phyloP scores from a whole-genome alignment of 768 basidiomycete genomes.

The Pleurotus cornucopiae region DNA sequence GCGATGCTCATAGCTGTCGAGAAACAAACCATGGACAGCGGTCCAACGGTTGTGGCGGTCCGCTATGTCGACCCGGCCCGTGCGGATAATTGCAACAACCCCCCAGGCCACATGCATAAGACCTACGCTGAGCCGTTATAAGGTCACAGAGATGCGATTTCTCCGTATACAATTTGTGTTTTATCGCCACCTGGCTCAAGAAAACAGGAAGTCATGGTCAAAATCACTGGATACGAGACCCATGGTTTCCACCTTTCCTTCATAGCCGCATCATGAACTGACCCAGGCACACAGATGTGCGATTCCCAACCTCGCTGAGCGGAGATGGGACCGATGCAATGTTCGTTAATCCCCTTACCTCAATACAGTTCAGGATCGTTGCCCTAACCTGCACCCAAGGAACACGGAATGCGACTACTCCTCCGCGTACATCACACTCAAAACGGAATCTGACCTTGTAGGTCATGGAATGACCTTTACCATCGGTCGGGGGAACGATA shows the following conservation, averaged over 20 bases:
- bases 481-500: slow-evolving; percentile 92
- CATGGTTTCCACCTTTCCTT: slow-evolving; percentile 38
- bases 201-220: slow-evolving; percentile 23
- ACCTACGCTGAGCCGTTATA: too few relatives aligned
- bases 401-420: slow-evolving; percentile 97
- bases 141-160: too few relatives aligned
- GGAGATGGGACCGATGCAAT: slow-evolving; percentile 95
- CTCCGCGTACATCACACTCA: slow-evolving; percentile 81
- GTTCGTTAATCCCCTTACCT: slow-evolving; percentile 32
- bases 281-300: slow-evolving; percentile 54
- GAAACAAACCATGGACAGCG: too few relatives aligned
- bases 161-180: too few relatives aligned
- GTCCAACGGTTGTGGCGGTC: too few relatives aligned
- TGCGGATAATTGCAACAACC: too few relatives aligned
- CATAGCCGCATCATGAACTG: background rate
- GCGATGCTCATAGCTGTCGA: too few relatives aligned
- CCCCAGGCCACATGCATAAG: too few relatives aligned
- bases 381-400: slow-evolving; percentile 35
- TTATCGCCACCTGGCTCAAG: slow-evolving; percentile 1
- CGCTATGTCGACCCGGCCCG: too few relatives aligned
- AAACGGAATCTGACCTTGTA: slow-evolving; percentile 69
- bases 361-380: background rate
- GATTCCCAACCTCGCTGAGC: slow-evolving; percentile 87
- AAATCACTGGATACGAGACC: slow-evolving; percentile 53
- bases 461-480: slow-evolving; percentile 97